Conservation (phyloP, 495 filamentous ascomycete genomes). For the Hyaloscypha hepaticicola region DNA sequence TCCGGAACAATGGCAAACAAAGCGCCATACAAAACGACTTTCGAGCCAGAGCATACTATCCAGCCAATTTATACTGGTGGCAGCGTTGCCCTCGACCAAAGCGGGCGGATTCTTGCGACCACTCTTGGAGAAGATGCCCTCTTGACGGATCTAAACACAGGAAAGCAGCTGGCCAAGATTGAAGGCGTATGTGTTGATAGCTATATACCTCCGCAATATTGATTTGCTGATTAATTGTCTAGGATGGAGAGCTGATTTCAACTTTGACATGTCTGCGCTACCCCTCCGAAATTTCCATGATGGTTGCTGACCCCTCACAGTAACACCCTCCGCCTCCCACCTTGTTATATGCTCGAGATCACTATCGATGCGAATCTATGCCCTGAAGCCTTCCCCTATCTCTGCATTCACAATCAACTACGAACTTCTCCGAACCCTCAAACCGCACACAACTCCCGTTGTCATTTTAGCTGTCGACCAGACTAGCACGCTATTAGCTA, state of each 20-base stretch:
- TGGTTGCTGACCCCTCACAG: slow-evolving; percentile 42
- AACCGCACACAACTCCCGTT: slow-evolving; percentile 88
- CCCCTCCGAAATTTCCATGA: neutral
- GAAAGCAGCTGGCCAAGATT: slow-evolving; percentile 76
- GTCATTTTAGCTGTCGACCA: slow-evolving; percentile 78
- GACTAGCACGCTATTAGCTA: slow-evolving; percentile 87
- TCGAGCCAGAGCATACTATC: slow-evolving; percentile 75
- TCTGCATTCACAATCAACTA: slow-evolving; percentile 54
- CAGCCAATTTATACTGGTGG: slow-evolving; percentile 95
- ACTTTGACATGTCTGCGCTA: slow-evolving; percentile 67
- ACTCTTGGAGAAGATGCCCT: slow-evolving; percentile 87
- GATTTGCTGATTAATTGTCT: slow-evolving; percentile 21
- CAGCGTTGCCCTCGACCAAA: slow-evolving; percentile 76
- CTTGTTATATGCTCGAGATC: slow-evolving; percentile 90
- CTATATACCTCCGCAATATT: too few species aligned
- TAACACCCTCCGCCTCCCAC: slow-evolving; percentile 85
- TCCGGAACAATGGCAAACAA: slow-evolving; percentile 48
- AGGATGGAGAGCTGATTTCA: slow-evolving; percentile 94
- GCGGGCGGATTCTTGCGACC: slow-evolving; percentile 79
- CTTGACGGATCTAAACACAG: slow-evolving; percentile 80
- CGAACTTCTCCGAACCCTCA: slow-evolving; percentile 72
- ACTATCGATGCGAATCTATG: slow-evolving; percentile 88
- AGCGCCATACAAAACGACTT: slow-evolving; percentile 71
- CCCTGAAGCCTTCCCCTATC: slow-evolving; percentile 59
- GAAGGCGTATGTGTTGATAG: slow-evolving; percentile 83